These are phyloP conservation scores for Cordyceps militaris DNA, from an alignment of 2,329 filamentous ascomycete genomes.

Conservation along the genomic window DNA sequence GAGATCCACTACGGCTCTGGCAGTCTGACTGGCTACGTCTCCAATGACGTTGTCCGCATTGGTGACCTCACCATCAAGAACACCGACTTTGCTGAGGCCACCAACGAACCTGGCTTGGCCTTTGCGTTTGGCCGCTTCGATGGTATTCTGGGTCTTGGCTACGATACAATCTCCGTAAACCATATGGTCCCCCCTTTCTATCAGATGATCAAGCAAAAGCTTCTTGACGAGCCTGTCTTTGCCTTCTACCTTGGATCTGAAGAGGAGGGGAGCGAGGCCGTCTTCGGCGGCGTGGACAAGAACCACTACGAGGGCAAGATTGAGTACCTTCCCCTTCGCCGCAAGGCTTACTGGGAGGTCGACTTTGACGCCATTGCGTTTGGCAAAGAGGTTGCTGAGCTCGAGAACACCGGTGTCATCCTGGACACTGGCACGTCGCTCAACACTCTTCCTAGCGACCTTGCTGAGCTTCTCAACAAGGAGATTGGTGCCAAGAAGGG, in stretches of 20 bases:
- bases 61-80: slow-evolving; percentile 82
- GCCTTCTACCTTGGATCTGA: slow-evolving; percentile 85
- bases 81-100: slow-evolving; percentile 95
- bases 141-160: slow-evolving; percentile 90
- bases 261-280: slow-evolving; percentile 72
- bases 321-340: slow-evolving; percentile 86
- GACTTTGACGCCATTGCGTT: slow-evolving; percentile 89
- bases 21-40: slow-evolving; percentile 87
- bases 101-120: slow-evolving; percentile 87
- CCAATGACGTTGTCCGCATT: slow-evolving; percentile 77
- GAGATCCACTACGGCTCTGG: slow-evolving; percentile 95
- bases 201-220: slow-evolving; percentile 83
- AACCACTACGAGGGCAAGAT: slow-evolving; percentile 77
- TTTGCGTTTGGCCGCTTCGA: slow-evolving; percentile 98
- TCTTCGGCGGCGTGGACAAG: slow-evolving; percentile 84
- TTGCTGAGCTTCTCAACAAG: slow-evolving; percentile 94
- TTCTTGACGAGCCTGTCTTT: slow-evolving; percentile 89
- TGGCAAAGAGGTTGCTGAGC: slow-evolving; percentile 76
- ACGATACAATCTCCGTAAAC: slow-evolving; percentile 96
- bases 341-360: slow-evolving; percentile 99
- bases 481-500: slow-evolving; percentile 98
- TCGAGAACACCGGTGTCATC: slow-evolving; percentile 92
- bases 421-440: slow-evolving; percentile 98
- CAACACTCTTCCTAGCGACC: slow-evolving; percentile 83
- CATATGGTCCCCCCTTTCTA: slow-evolving; percentile 92